Evolutionary conservation across 2,329 filamentous ascomycete species (phyloP).

Genomic region (Talaromyces sp.): DNA sequence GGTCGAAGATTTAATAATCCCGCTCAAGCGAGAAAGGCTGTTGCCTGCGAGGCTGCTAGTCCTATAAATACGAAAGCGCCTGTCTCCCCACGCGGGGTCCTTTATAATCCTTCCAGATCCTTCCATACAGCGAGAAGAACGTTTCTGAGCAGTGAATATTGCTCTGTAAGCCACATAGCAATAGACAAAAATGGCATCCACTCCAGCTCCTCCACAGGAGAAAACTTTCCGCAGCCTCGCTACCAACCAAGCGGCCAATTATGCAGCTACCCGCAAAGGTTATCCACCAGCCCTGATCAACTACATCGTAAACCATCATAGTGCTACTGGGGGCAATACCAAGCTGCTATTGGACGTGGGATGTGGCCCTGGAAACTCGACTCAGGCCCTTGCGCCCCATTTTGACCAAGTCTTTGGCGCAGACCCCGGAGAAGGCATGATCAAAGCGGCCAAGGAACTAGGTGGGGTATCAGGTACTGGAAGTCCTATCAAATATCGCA

Average conservation of each 20-base stretch:
- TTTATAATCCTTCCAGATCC: background rate
- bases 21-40: too few species aligned
- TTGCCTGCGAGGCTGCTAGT: too few species aligned
- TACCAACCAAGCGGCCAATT: background rate
- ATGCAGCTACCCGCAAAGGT: background rate
- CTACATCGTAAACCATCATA: background rate
- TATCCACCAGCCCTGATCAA: background rate
- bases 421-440: constrained; percentile 4
- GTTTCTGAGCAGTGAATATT: background rate
- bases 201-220: background rate
- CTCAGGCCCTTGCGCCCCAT: background rate
- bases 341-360: background rate
- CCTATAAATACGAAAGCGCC: too few species aligned
- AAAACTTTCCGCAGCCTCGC: background rate
- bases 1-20: too few species aligned
- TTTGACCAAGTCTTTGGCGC: background rate
- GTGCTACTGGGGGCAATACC: background rate
- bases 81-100: background rate
- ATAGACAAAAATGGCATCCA: background rate
- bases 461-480: background rate
- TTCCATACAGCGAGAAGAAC: background rate
- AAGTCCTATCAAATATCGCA: background rate
- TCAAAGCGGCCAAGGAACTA: background rate
- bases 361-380: constrained; percentile 1
- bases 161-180: background rate